phyloP scores from a whole-genome alignment of 2,329 filamentous ascomycete species.

The Sarocladium kiliense region DNA sequence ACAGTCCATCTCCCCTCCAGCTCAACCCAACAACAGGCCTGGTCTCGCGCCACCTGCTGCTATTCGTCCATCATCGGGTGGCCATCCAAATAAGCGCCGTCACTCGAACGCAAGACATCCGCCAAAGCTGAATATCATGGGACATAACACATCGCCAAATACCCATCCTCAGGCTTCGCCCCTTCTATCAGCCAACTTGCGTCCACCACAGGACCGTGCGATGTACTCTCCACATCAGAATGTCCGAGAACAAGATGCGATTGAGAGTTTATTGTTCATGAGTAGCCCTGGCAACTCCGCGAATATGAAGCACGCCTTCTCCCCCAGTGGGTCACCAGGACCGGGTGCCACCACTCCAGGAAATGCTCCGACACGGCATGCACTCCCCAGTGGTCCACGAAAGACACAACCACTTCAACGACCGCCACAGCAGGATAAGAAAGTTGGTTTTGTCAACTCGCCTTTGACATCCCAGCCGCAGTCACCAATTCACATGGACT shows the following conservation, averaged over 20 bases:
- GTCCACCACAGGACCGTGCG: slow-evolving; percentile 19
- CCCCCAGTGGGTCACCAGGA: slow-evolving; percentile 33
- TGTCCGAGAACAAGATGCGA: slow-evolving; percentile 71
- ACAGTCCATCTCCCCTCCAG: slow-evolving; percentile 33
- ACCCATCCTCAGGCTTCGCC: slow-evolving; percentile 34
- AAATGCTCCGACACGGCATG: slow-evolving; percentile 21
- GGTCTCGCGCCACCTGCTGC: slow-evolving; percentile 48
- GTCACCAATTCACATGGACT: slow-evolving; percentile 44
- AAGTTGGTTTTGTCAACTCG: slow-evolving; percentile 43
- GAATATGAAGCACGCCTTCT: slow-evolving; percentile 53
- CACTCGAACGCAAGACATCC: slow-evolving; percentile 36
- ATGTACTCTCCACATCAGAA: slow-evolving; percentile 60
- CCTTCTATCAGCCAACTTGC: slow-evolving; percentile 22
- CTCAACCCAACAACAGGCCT: slow-evolving; percentile 25
- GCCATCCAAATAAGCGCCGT: slow-evolving; percentile 33
- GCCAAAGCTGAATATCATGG: slow-evolving; percentile 38
- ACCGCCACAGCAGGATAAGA: slow-evolving; percentile 35
- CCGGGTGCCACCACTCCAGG: slow-evolving; percentile 15
- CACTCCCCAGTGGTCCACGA: slow-evolving; percentile 44
- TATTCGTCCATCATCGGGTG: slow-evolving; percentile 43
- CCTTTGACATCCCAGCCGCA: slow-evolving; percentile 29
- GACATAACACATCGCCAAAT: slow-evolving; percentile 42
- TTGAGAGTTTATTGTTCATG: slow-evolving; percentile 77
- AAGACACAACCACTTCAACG: slow-evolving; percentile 48
- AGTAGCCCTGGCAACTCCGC: slow-evolving; percentile 71